Percentiles rank a stretch among this genome's conserved stretches.
These are phyloP conservation scores for Aotearoamyces nothofagi DNA, from an alignment of 2,329 filamentous ascomycete species.

Conservation along the genomic window DNA sequence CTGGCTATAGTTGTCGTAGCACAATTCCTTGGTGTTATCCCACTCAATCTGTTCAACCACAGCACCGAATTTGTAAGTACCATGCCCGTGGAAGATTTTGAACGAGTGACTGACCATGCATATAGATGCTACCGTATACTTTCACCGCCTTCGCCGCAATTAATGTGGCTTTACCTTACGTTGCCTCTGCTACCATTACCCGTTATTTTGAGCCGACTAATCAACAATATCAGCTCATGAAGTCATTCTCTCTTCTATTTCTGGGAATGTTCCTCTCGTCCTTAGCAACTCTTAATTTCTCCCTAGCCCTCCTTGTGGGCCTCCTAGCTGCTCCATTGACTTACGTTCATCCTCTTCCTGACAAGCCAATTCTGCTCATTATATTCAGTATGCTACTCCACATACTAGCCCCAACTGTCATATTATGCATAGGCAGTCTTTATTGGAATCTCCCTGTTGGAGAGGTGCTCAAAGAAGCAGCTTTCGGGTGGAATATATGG, in stretches of 20 bases:
- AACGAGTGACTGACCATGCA: background rate
- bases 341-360: conserved; percentile 44
- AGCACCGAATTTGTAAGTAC: conserved; percentile 3
- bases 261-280: conserved; percentile 85
- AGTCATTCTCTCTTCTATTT: conserved; percentile 83
- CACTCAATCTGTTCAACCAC: conserved; percentile 77
- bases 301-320: conserved; percentile 72
- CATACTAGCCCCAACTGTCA: conserved; percentile 41
- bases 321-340: conserved; percentile 63
- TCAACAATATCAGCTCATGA: conserved; percentile 66
- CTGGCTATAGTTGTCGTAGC: conserved; percentile 55
- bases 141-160: conserved; percentile 41
- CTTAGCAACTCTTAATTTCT: conserved; percentile 92
- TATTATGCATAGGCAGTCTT: conserved; percentile 32
- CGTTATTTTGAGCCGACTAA: conserved; percentile 34
- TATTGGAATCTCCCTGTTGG: conserved; percentile 32
- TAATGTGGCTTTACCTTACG: conserved; percentile 39
- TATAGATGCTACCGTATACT: conserved; percentile 40
- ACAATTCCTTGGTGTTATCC: conserved; percentile 66
- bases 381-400: conserved; percentile 37
- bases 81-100: background rate
- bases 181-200: conserved; percentile 39
- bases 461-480: conserved; percentile 53
- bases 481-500: conserved; percentile 80
- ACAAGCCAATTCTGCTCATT: conserved; percentile 23